These are phyloP conservation scores for Arthroderma sp. DNA, from an alignment of 2,329 filamentous ascomycete genomes.

Conservation along the genomic window DNA sequence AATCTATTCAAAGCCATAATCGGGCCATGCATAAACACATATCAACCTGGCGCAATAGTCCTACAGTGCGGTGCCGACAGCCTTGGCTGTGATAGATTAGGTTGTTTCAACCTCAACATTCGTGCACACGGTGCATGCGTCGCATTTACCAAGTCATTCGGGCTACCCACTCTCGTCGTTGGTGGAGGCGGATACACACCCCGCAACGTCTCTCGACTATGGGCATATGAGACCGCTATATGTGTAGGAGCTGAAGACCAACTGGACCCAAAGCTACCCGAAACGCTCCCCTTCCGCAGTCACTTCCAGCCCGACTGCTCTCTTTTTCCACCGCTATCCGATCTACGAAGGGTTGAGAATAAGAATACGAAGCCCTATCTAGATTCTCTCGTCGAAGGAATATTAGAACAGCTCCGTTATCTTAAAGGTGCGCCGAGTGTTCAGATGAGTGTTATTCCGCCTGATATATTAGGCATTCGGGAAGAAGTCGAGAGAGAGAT, in stretches of 20 bases:
- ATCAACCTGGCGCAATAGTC: conserved; percentile 81
- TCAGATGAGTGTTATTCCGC: conserved; percentile 68
- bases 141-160: conserved; percentile 69
- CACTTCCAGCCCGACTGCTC: conserved; percentile 82
- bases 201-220: conserved; percentile 87
- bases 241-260: conserved; percentile 62
- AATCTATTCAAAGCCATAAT: conserved; percentile 74
- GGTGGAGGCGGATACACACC: conserved; percentile 95
- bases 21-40: conserved; percentile 63
- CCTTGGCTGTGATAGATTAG: conserved; percentile 81
- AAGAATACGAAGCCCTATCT: conserved; percentile 67
- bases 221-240: conserved; percentile 92
- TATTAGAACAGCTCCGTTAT: conserved; percentile 77
- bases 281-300: conserved; percentile 70
- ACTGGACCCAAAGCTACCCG: conserved; percentile 61
- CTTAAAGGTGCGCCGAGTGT: conserved; percentile 76
- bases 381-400: conserved; percentile 60
- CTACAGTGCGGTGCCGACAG: conserved; percentile 94
- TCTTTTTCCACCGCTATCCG: conserved; percentile 77
- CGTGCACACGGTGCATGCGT: conserved; percentile 88
- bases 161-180: conserved; percentile 74
- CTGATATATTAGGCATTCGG: conserved; percentile 52
- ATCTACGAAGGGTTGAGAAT: conserved; percentile 56
- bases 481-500: conserved; percentile 39
- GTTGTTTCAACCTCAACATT: conserved; percentile 93